Evolutionary conservation across 2,329 filamentous ascomycete species (phyloP).

Genomic region (Hypoxylon rubiginosum): DNA sequence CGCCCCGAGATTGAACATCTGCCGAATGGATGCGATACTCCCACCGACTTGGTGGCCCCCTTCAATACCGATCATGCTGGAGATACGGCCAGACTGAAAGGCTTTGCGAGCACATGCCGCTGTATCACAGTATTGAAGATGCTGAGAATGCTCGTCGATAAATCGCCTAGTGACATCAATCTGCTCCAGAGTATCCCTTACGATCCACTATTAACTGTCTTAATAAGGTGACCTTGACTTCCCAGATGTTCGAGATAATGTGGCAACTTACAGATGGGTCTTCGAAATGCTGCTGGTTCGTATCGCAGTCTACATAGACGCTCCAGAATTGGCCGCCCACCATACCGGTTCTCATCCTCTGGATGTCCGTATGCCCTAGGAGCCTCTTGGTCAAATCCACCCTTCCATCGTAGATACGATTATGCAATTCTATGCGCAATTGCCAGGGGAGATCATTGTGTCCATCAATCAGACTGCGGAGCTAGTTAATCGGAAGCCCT

Average conservation of each 20-base stretch:
- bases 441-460: slow-evolving; percentile 47
- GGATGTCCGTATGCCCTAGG: slow-evolving; percentile 42
- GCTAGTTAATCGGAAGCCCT: background rate
- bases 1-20: slow-evolving; percentile 54
- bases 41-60: slow-evolving; percentile 55
- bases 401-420: slow-evolving; percentile 42
- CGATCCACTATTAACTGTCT: slow-evolving; percentile 20
- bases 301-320: slow-evolving; percentile 42
- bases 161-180: slow-evolving; percentile 53
- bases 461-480: slow-evolving; percentile 42
- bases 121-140: slow-evolving; percentile 48
- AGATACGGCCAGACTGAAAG: slow-evolving; percentile 52
- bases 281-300: slow-evolving; percentile 34
- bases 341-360: slow-evolving; percentile 39
- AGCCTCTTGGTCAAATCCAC: slow-evolving; percentile 36
- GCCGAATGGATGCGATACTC: slow-evolving; percentile 53
- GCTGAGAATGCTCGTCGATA: slow-evolving; percentile 46
- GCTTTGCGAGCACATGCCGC: slow-evolving; percentile 47
- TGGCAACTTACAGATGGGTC: slow-evolving; percentile 29
- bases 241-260: background rate
- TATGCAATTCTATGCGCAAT: slow-evolving; percentile 43
- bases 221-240: background rate
- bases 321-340: slow-evolving; percentile 46
- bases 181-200: slow-evolving; percentile 50
- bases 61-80: slow-evolving; percentile 57